Percentiles rank a stretch among this genome's conserved stretches.
Conservation (phyloP, 331 rosid genomes). For the Malus hybrid region DNA sequence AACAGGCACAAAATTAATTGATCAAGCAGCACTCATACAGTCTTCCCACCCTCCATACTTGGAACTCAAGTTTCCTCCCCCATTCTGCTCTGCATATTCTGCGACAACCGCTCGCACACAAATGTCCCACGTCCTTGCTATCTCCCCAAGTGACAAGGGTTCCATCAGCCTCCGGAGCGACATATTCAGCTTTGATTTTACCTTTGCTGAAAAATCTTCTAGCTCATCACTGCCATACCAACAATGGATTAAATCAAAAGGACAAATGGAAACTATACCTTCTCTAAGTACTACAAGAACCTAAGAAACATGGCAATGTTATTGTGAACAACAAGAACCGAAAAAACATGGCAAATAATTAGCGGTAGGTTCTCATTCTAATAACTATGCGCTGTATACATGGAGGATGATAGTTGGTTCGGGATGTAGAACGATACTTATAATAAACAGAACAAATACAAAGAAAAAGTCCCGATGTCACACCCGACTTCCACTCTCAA, state of each 20-base stretch:
- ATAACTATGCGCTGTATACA: too few species aligned
- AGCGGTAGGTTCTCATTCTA: too few species aligned
- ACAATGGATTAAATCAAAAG: neutral
- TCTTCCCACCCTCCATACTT: constrained; percentile 41
- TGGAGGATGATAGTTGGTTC: neutral
- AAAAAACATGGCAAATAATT: too few species aligned
- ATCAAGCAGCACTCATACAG: constrained; percentile 1
- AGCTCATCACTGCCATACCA: constrained; percentile 17
- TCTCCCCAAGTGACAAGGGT: constrained; percentile 29
- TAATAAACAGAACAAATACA: neutral
- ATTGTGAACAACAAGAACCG: too few species aligned
- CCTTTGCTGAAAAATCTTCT: constrained; percentile 27
- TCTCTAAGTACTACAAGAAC: too few species aligned
- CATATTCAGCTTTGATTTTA: constrained; percentile 22
- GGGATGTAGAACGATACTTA: neutral
- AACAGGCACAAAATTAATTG: neutral
- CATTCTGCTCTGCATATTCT: constrained; percentile 30
- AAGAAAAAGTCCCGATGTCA: constrained; percentile 17
- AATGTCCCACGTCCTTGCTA: constrained; percentile 39
- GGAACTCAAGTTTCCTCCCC: constrained; percentile 52
- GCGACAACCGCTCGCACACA: constrained; percentile 35
- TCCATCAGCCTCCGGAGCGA: constrained; percentile 8
- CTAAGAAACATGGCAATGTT: too few species aligned
- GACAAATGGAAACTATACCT: neutral
- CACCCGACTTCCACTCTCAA: constrained; percentile 84